A percentile compares a stretch with the other conserved stretches of the same genome.
These are phyloP conservation scores for Ceraceosorus guamensis DNA, from an alignment of 1,284 basidiomycete genomes.

Conservation along the genomic window DNA sequence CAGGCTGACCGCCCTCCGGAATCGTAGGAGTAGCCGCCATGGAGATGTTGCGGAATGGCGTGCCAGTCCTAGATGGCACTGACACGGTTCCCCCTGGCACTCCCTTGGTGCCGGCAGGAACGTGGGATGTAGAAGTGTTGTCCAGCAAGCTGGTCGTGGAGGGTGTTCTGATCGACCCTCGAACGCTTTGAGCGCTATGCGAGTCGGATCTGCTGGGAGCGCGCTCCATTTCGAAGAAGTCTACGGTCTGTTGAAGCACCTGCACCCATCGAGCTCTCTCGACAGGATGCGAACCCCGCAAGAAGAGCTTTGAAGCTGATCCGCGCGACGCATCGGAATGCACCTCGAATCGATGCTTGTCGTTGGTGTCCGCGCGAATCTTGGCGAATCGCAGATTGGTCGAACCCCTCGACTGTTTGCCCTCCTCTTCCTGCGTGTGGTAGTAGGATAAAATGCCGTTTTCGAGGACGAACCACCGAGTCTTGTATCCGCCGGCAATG, in stretches of 20 bases:
- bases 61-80: conserved; percentile 2
- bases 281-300: conserved; percentile 66
- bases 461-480: conserved; percentile 88
- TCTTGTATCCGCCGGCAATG: conserved; percentile 80
- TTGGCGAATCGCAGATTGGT: conserved; percentile 77
- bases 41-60: conserved; percentile 4
- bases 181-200: conserved; percentile 14
- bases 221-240: conserved; percentile 31
- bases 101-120: background rate
- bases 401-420: conserved; percentile 74
- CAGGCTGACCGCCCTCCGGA: background rate
- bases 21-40: background rate
- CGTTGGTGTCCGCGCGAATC: conserved; percentile 48
- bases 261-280: conserved; percentile 45
- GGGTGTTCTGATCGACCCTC: conserved; percentile 17
- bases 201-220: conserved; percentile 11
- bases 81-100: background rate
- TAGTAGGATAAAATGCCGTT: conserved; percentile 71
- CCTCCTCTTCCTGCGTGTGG: conserved; percentile 84
- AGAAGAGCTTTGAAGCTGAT: conserved; percentile 63
- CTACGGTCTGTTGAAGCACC: conserved; percentile 38
- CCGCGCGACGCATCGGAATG: conserved; percentile 52
- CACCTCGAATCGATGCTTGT: conserved; percentile 74
- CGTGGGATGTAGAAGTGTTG: background rate
- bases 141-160: background rate